Evolutionary conservation across 805 yeast species (phyloP).

Genomic region (Kazachstania psychrophila): DNA sequence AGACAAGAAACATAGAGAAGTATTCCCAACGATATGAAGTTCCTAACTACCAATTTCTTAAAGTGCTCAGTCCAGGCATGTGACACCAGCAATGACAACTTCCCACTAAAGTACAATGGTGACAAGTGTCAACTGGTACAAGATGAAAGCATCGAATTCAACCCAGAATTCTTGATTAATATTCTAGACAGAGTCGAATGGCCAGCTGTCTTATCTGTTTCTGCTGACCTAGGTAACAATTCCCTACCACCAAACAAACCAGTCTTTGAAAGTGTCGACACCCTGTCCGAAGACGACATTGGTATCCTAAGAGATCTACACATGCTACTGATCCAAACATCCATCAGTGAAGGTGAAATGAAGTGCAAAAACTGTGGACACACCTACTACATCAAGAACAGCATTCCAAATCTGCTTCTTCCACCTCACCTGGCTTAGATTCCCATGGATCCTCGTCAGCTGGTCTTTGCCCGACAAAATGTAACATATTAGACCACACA

Average conservation of each 20-base stretch:
- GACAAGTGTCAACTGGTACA: constrained; percentile 58
- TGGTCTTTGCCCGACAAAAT: too few species aligned
- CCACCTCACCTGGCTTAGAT: constrained; percentile 80
- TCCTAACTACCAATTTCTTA: constrained; percentile 91
- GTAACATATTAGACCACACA: background rate
- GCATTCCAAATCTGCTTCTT: constrained; percentile 85
- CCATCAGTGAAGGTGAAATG: constrained; percentile 83
- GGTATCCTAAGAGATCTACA: constrained; percentile 68
- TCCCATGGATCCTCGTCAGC: too few species aligned
- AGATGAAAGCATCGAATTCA: constrained; percentile 66
- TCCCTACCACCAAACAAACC: constrained; percentile 57
- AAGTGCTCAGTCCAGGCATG: constrained; percentile 85
- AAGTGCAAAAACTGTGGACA: constrained; percentile 78
- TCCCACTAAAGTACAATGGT: constrained; percentile 60
- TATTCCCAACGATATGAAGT: constrained; percentile 50
- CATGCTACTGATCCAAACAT: constrained; percentile 70
- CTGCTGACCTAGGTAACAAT: constrained; percentile 61
- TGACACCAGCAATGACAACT: constrained; percentile 61
- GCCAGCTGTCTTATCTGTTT: constrained; percentile 73
- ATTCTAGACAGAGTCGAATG: constrained; percentile 81
- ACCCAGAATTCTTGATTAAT: constrained; percentile 67
- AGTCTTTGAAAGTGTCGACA: constrained; percentile 25
- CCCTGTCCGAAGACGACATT: constrained; percentile 32
- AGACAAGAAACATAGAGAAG: too few species aligned
- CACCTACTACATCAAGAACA: constrained; percentile 79